Conservation (phyloP, 2,329 filamentous ascomycete species). For the Chrysoporthe austroafricana region DNA sequence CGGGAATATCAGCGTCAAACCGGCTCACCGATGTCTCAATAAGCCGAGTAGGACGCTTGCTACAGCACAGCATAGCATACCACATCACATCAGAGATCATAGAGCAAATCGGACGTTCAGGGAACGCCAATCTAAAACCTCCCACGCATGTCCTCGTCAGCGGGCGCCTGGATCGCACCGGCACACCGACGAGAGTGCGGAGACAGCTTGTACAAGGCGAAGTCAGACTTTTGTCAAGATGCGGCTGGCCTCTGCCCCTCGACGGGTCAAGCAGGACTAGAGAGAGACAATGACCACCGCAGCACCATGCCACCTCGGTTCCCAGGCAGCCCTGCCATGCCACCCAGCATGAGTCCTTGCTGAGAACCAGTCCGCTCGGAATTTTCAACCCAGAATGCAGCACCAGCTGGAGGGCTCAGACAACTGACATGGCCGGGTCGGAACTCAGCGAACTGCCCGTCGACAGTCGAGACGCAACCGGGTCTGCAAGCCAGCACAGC, state of each 20-base stretch:
- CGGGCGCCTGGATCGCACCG: neutral
- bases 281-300: neutral
- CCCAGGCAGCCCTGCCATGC: neutral
- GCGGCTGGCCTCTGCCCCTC: neutral
- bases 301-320: neutral
- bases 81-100: neutral
- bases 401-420: neutral
- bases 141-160: neutral
- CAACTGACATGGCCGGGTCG: neutral
- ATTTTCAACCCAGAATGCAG: neutral
- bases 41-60: neutral
- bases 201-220: neutral
- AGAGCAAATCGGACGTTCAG: neutral
- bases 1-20: neutral
- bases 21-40: neutral
- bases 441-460: neutral
- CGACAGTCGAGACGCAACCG: neutral
- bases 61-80: neutral
- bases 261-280: neutral
- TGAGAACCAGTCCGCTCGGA: neutral
- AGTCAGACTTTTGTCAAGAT: neutral
- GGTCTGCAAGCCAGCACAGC: constrained; percentile 2
- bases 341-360: neutral
- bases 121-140: no score
- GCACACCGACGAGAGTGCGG: neutral